phyloP scores from a whole-genome alignment of 257 asterid genomes.

The Striga asiatica region DNA sequence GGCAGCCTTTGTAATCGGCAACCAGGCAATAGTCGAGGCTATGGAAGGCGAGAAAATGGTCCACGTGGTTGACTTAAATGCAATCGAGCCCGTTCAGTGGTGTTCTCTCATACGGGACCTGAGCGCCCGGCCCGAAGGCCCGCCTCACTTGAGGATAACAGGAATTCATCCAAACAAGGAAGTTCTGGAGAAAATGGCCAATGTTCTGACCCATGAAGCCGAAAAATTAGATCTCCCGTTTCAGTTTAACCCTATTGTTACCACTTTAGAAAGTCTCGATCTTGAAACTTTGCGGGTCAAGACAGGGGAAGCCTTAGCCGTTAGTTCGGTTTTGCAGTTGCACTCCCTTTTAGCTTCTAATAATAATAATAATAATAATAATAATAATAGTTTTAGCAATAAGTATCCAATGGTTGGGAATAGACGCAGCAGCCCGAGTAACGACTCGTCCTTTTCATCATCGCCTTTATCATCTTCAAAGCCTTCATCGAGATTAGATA shows the following conservation, averaged over 20 bases:
- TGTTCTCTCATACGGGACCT: slow-evolving; percentile 79
- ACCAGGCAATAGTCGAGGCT: slow-evolving; percentile 82
- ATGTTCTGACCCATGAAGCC: slow-evolving; percentile 60
- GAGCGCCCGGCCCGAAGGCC: slow-evolving; percentile 95
- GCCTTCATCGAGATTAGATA: slow-evolving; percentile 33
- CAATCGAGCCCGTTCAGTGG: slow-evolving; percentile 73
- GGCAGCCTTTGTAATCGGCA: slow-evolving; percentile 64
- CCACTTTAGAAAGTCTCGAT: slow-evolving; percentile 59
- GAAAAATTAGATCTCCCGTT: slow-evolving; percentile 84
- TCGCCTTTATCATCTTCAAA: slow-evolving; percentile 43
- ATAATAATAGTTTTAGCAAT: no score
- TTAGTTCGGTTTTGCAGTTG: slow-evolving; percentile 56
- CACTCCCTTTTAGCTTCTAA: slow-evolving; percentile 58
- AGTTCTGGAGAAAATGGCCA: slow-evolving; percentile 77
- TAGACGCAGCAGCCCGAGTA: no score
- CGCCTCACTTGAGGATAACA: slow-evolving; percentile 86
- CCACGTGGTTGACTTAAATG: slow-evolving; percentile 71
- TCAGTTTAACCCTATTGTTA: slow-evolving; percentile 69
- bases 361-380: slow-evolving; percentile 9
- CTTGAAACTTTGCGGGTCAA: slow-evolving; percentile 57
- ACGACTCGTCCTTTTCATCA: slow-evolving; percentile 62
- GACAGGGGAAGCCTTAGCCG: slow-evolving; percentile 89
- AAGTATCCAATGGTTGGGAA: no score
- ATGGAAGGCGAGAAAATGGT: slow-evolving; percentile 97
- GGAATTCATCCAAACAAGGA: slow-evolving; percentile 66